Percentiles rank a stretch among this genome's conserved stretches.
Conservation (phyloP, 306 rosid genomes). For the Prunus kanzakura region DNA sequence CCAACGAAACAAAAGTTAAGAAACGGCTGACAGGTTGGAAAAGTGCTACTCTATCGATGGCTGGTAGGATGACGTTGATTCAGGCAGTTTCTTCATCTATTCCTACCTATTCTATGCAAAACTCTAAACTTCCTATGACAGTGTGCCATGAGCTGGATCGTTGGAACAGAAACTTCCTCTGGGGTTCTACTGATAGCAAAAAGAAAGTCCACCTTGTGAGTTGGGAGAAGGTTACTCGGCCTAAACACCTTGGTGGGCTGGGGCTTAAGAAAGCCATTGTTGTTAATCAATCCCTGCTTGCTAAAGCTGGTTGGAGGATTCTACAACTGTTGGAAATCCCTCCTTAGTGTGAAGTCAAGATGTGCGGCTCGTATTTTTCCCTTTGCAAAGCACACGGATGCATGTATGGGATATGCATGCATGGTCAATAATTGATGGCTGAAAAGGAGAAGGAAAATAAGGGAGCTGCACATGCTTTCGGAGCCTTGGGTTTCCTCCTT, state of each 20-base stretch:
- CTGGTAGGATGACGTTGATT: background rate
- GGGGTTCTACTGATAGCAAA: too few relatives aligned
- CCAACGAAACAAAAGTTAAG: too few relatives aligned
- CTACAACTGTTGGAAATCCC: background rate
- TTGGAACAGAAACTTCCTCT: too few relatives aligned
- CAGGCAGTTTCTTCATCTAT: background rate
- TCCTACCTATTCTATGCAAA: background rate
- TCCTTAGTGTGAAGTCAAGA: too few relatives aligned
- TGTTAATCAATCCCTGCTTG: background rate
- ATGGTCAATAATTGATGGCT: too few relatives aligned
- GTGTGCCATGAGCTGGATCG: background rate
- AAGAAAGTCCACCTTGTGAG: too few relatives aligned
- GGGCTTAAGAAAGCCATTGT: background rate
- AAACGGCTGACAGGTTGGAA: background rate
- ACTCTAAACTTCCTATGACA: background rate
- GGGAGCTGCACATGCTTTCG: too few relatives aligned
- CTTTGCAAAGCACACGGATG: too few relatives aligned
- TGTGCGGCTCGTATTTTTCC: too few relatives aligned
- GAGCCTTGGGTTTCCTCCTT: too few relatives aligned
- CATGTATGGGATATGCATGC: too few relatives aligned
- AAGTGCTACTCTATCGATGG: background rate
- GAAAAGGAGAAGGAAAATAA: too few relatives aligned
- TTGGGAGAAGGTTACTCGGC: background rate
- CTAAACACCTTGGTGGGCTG: background rate
- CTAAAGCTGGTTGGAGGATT: background rate